These are phyloP conservation scores for Penicillium desertorum DNA, from an alignment of 495 filamentous ascomycete genomes.

Conservation along the genomic window DNA sequence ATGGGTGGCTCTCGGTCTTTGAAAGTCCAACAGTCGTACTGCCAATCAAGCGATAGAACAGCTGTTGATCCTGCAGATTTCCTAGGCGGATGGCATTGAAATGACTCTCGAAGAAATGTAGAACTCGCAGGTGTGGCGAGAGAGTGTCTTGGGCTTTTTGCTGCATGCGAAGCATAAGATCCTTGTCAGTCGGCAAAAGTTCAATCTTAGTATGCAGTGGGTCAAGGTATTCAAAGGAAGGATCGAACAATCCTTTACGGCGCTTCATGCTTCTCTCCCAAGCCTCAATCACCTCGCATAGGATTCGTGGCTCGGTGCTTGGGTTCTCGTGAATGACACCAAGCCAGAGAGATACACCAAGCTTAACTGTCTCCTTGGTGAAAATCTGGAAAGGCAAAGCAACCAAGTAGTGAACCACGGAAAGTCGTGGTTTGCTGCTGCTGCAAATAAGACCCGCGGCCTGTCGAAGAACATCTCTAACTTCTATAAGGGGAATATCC, in stretches of 20 bases:
- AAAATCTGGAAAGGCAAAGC: conserved; percentile 88
- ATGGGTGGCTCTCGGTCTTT: conserved; percentile 70
- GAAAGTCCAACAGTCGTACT: conserved; percentile 71
- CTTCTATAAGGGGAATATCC: conserved; percentile 66
- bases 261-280: conserved; percentile 82
- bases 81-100: conserved; percentile 86
- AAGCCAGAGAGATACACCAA: conserved; percentile 93
- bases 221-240: conserved; percentile 70
- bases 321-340: conserved; percentile 97
- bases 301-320: conserved; percentile 73
- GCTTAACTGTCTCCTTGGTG: conserved; percentile 90
- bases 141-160: conserved; percentile 75
- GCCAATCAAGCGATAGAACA: conserved; percentile 76
- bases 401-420: conserved; percentile 81
- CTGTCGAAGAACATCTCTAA: conserved; percentile 74
- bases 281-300: conserved; percentile 77
- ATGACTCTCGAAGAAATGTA: conserved; percentile 89
- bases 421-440: conserved; percentile 65
- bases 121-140: conserved; percentile 77
- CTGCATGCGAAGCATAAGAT: conserved; percentile 68
- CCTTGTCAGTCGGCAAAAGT: conserved; percentile 86
- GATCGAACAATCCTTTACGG: conserved; percentile 76
- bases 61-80: conserved; percentile 71
- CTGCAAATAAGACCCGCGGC: conserved; percentile 84
- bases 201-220: conserved; percentile 90